Evolutionary conservation across 805 yeast species (phyloP).

Genomic region (Zygotorulaspora chibaensis): DNA sequence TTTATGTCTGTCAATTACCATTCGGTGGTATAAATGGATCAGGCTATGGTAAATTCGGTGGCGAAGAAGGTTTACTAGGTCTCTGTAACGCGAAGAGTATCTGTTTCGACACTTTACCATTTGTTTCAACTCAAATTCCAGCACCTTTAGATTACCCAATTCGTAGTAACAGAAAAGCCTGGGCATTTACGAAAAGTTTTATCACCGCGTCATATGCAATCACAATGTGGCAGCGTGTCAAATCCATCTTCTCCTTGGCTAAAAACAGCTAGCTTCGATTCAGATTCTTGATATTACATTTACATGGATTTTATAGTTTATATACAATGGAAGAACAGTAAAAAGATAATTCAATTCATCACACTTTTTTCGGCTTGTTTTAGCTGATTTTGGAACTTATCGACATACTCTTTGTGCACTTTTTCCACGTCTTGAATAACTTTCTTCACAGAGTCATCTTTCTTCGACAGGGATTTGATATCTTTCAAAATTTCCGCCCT

Average conservation of each 20-base stretch:
- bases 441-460: slow-evolving; percentile 52
- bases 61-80: slow-evolving; percentile 93
- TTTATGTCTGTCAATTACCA: slow-evolving; percentile 91
- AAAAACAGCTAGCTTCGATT: slow-evolving; percentile 17
- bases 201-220: slow-evolving; percentile 80
- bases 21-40: slow-evolving; percentile 93
- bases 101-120: slow-evolving; percentile 76
- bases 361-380: slow-evolving; percentile 52
- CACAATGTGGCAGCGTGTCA: slow-evolving; percentile 64
- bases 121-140: slow-evolving; percentile 80
- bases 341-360: slow-evolving; percentile 15
- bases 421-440: slow-evolving; percentile 61
- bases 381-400: slow-evolving; percentile 51
- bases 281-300: neutral
- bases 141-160: slow-evolving; percentile 90
- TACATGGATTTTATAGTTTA: slow-evolving; percentile 1
- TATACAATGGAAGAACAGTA: neutral
- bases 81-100: slow-evolving; percentile 83
- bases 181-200: slow-evolving; percentile 80
- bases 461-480: slow-evolving; percentile 47
- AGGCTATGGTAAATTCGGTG: slow-evolving; percentile 97
- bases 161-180: slow-evolving; percentile 71
- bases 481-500: slow-evolving; percentile 58
- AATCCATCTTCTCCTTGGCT: slow-evolving; percentile 52
- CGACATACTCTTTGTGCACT: slow-evolving; percentile 59